Percentiles rank a stretch among this genome's conserved stretches.
Conservation (phyloP, 2,329 filamentous ascomycete genomes). For the Talaromyces rugulosus region DNA sequence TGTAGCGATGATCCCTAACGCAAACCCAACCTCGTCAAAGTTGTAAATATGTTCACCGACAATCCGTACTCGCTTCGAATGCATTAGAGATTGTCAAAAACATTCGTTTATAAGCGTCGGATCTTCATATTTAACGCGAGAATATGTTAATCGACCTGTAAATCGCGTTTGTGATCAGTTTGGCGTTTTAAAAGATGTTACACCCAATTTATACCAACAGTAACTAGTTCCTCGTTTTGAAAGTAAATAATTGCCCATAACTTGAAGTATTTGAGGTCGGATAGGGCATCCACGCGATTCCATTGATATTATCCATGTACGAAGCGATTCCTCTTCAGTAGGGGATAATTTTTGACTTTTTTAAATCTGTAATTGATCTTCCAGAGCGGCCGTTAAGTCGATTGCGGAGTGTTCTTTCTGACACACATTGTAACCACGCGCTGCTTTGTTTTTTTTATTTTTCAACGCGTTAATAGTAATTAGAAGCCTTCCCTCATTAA, state of each 20-base stretch:
- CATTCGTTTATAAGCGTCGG: background rate
- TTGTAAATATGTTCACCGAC: too few species aligned
- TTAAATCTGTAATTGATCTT: background rate
- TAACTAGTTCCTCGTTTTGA: background rate
- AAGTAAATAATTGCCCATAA: slow-evolving; percentile 2
- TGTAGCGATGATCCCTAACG: too few species aligned
- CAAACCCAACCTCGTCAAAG: too few species aligned
- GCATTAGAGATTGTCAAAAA: background rate
- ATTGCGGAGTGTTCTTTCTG: background rate
- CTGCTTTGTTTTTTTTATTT: background rate
- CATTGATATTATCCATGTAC: background rate
- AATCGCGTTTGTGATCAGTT: background rate
- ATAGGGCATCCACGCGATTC: background rate
- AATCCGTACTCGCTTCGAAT: too few species aligned
- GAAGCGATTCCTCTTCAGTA: background rate
- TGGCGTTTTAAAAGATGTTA: background rate
- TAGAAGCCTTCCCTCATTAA: background rate
- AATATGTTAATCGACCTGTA: background rate
- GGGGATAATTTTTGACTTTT: background rate
- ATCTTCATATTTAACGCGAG: background rate
- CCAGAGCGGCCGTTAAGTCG: background rate
- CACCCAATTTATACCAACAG: background rate
- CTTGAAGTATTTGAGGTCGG: background rate
- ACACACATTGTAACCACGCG: background rate
- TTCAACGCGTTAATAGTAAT: background rate